Evolutionary conservation across 75 land plant genomes (phyloP), one percentile per base, ranked within the genome.

Genomic region (Gnetum montanum): DNA sequence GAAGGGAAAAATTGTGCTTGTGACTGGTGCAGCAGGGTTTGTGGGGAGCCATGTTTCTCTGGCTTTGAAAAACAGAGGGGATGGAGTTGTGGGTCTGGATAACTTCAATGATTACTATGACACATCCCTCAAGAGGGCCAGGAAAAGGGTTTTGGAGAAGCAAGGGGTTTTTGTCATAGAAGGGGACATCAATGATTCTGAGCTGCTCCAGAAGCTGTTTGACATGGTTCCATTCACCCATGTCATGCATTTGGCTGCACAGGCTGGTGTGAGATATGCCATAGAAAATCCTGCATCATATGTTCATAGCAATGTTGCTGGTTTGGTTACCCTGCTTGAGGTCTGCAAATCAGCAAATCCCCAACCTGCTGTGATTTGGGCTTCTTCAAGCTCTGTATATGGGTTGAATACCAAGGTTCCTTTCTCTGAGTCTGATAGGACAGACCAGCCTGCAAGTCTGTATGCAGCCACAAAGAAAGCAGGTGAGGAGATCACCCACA

Each of bases 391-490:
- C 46, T 88, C 94, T 7, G 94, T 88, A 25, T 88, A 88, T 61
- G 94, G 90, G 29, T 45, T 88, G 43, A 88, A 88, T 56, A 37
- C 71, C 6, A 71, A 72, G 60, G 78, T 80, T 4, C 91, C 91
- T 35, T 87, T 87, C 46, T 87, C 88, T 8, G 91, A 87, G 46
- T 36, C 46, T 7, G 85, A 85, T 47, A 62, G 82, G 52, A 88
- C 93, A 8, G 92, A 87, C 48, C 76, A 54, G 7, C 92, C 92
- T 4, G 88, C 92, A 20, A 84, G 90, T 37, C 58, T 88, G 1
- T 88, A 88, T 55, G 93, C 93, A 3, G 93, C 90, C 8, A 85
- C 90, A 16, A 88, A 88, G 73, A 88, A 88, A 63, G 90, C 93
- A 7, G 90, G 90, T n/a, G 92, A 87, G 43, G 89, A 69, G 26